Base-by-base conservation (phyloP, 2,329 filamentous ascomycete genomes). In the Fusarium sp. region DNA sequence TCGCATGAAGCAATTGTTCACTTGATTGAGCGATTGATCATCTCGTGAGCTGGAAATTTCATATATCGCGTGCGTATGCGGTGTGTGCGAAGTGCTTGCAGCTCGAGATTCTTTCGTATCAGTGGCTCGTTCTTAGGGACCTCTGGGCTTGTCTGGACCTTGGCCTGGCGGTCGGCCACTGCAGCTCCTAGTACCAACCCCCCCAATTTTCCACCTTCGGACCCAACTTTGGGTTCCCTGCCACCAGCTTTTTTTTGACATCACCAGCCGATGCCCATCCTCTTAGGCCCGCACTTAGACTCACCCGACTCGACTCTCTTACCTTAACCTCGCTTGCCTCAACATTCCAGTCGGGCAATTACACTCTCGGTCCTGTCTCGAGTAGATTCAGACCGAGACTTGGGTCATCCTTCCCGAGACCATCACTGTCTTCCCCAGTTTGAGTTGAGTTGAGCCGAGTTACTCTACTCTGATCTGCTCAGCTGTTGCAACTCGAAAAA, bases 191-290 rank as follows among this genome's bases (percentile, higher is more conserved):
- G 58, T 45, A 60, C 68, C 66, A 73, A 45, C 66, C 63, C 58
- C 68, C 58, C 63, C 63, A 61, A 58, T 68, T 71, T 69, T 65
- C 61, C 53, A 66, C 60, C 59, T 66, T 64, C 66, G 36, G 57
- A 61, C 65, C 67, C 68, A 66, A 51, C 66, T 60, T 63, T 62
- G 55, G 69, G 68, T 67, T 71, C 72, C 73, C 68, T 73, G 75
- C 75, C 75, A 77, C 75, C 75, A 74, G 46, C 61, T 71, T 77
- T 72, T 65, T 77, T 77, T 77, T 69, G 74, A 72, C 75, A 74
- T 74, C 70, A 76, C 75, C 72, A 69, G 73, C 63, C 49, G 40
- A 54, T 69, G 49, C 67, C 63, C 65, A 55, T 68, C 44, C 43
- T 62, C 48, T 58, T 58, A 44, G 60, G 62, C 61, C 56, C 48